phyloP scores from a whole-genome alignment of 75 land plant genomes.

The Ceratopteris richardii region DNA sequence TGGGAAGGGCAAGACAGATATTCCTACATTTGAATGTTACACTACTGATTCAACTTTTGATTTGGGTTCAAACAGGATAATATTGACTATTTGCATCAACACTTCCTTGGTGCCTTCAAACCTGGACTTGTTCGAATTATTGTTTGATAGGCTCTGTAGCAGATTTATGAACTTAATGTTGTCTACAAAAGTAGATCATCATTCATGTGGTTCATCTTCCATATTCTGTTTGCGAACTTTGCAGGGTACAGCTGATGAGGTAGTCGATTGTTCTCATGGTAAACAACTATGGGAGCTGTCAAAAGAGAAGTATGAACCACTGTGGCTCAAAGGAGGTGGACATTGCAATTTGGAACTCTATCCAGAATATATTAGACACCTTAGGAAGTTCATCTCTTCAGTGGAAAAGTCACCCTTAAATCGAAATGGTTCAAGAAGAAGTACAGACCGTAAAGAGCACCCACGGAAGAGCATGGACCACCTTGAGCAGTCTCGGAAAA shows the following conservation, averaged over 20 bases:
- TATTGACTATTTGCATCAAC: too few relatives aligned
- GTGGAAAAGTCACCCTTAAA: conserved; percentile 38
- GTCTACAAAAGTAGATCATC: too few relatives aligned
- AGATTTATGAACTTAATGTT: too few relatives aligned
- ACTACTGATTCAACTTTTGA: too few relatives aligned
- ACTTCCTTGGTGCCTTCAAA: too few relatives aligned
- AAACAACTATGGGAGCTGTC: conserved; percentile 76
- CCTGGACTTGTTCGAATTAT: too few relatives aligned
- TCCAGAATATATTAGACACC: conserved; percentile 75
- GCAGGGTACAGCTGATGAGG: conserved; percentile 90
- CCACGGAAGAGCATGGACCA: conserved; percentile 40
- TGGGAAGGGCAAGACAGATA: too few relatives aligned
- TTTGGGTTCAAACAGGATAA: too few relatives aligned
- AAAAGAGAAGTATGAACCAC: conserved; percentile 79
- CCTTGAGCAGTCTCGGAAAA: conserved; percentile 46
- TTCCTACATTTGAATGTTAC: too few relatives aligned
- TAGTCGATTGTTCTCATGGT: conserved; percentile 80
- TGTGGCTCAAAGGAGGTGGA: conserved; percentile 86
- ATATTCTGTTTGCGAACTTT: neutral
- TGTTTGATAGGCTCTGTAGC: too few relatives aligned
- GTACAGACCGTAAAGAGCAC: conserved; percentile 24
- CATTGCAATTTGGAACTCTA: conserved; percentile 88
- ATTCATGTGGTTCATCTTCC: too few relatives aligned
- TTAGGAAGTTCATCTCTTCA: conserved; percentile 62
- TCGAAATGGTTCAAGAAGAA: conserved; percentile 19